These are phyloP conservation scores for Venustampulla echinocandica DNA, from an alignment of 495 filamentous ascomycete species.

Conservation along the genomic window DNA sequence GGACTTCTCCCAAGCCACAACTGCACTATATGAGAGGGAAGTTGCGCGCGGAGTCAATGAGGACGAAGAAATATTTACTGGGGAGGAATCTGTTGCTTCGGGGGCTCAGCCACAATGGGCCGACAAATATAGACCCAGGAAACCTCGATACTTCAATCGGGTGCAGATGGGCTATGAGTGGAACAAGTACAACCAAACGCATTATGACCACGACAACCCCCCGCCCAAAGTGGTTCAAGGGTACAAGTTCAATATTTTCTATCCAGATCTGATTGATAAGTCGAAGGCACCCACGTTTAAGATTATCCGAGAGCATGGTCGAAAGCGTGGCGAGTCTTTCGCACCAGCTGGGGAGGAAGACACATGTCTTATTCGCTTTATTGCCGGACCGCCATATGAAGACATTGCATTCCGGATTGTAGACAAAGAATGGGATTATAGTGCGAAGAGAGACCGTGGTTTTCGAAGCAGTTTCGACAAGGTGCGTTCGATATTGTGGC, in stretches of 20 bases:
- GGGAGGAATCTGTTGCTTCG: conserved; percentile 71
- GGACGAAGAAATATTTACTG: conserved; percentile 92
- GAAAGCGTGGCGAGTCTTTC: conserved; percentile 83
- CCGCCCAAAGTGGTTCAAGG: conserved; percentile 97
- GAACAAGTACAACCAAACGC: conserved; percentile 99
- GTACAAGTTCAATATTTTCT: conserved; percentile 99
- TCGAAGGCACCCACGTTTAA: conserved; percentile 87
- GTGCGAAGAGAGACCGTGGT: conserved; percentile 86
- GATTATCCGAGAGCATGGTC: conserved; percentile 85
- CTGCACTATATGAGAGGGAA: conserved; percentile 85
- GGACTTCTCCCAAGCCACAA: conserved; percentile 87
- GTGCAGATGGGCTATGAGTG: conserved; percentile 99
- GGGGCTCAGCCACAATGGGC: conserved; percentile 69
- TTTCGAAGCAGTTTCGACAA: conserved; percentile 98
- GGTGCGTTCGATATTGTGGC: conserved; percentile 60
- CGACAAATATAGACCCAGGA: conserved; percentile 80
- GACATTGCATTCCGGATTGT: conserved; percentile 97
- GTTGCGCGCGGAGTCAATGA: conserved; percentile 86
- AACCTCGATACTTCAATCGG: conserved; percentile 95
- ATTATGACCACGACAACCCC: conserved; percentile 98
- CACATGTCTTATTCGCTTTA: conserved; percentile 92
- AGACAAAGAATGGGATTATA: conserved; percentile 98
- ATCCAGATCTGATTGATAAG: conserved; percentile 97
- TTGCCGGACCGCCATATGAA: conserved; percentile 92
- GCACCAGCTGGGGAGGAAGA: conserved; percentile 96